Evolutionary conservation across 192 early-diverging fungal species (phyloP), one percentile per base, ranked within the genome.

Genomic region (Chytriomyces sp.): DNA sequence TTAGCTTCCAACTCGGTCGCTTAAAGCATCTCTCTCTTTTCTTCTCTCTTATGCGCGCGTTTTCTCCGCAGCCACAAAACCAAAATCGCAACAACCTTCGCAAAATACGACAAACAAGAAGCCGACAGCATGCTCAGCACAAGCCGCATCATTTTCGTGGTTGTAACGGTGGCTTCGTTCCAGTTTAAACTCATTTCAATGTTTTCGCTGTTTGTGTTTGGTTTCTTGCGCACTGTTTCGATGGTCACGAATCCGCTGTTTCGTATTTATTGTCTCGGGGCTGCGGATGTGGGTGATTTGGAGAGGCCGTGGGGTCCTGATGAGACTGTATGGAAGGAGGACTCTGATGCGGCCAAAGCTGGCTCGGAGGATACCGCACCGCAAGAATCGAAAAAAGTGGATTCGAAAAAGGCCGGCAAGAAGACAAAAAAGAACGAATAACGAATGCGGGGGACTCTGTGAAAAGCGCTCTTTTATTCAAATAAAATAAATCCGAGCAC

Each of bases 211-310:
- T 18, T 75, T 11, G 48, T 75, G 45, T 46, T 75, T 16, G 73
- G 73, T 6, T 10, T 75, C 46, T 48, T 75, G 73, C 61, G 73
- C 24, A 16, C 20, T 8, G 48, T 50, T 13, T 24, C 64, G 11
- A 48, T 66, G 7, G 44, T 35, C 5, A 75, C 73, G n/a, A 2
- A 66, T 43, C 73, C 73, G 24, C 64, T 75, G 45, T 75, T 75
- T 53, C 28, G 28, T 18, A 53, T 75, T 44, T 75, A 75, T 53
- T 43, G 64, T 16, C 35, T 75, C 6, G 48, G 64, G 5, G 10
- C 6, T 16, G 9, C 61, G 5, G 62, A 61, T 5, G 43, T 63
- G 7, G 73, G 73, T 0, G 45, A 45, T 3, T 48, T 75, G 62
- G 10, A 65, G 62, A 26, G 73, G 18, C 73, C 73, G 28, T 75